These are phyloP conservation scores for grape (Vitis vinifera) DNA, from an alignment of 164 flowering plant genomes.

Conservation along the genomic window DNA sequence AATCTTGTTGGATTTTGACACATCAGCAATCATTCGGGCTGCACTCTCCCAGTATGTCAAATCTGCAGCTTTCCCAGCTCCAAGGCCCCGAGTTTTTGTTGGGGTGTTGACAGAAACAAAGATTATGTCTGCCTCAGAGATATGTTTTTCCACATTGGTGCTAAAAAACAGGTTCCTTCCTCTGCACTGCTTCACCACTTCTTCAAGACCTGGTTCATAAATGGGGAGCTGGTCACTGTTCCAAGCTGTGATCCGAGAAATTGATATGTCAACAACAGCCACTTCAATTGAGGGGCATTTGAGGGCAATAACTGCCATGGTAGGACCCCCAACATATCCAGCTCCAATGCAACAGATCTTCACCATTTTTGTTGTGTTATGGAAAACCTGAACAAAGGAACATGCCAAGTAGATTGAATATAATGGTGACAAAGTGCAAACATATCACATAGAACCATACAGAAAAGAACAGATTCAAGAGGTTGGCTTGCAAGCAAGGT, in stretches of 20 bases:
- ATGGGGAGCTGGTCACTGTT: slow-evolving; percentile 58
- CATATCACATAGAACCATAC: too few species aligned
- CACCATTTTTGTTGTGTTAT: slow-evolving; percentile 41
- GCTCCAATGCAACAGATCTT: slow-evolving; percentile 75
- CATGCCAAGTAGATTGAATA: neutral
- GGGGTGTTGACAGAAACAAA: slow-evolving; percentile 63
- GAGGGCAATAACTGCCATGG: slow-evolving; percentile 61
- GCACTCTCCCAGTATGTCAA: slow-evolving; percentile 67
- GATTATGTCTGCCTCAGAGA: slow-evolving; percentile 48
- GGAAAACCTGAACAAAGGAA: neutral
- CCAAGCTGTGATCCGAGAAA: slow-evolving; percentile 48
- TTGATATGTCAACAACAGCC: slow-evolving; percentile 54
- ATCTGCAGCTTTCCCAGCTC: slow-evolving; percentile 63
- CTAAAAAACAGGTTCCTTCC: slow-evolving; percentile 58
- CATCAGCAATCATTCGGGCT: slow-evolving; percentile 60
- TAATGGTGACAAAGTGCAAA: too few species aligned
- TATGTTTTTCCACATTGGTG: slow-evolving; percentile 50
- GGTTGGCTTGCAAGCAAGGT: too few species aligned
- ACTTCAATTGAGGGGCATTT: slow-evolving; percentile 54
- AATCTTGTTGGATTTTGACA: slow-evolving; percentile 48
- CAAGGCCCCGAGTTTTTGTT: slow-evolving; percentile 49
- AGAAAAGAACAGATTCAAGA: too few species aligned
- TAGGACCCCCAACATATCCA: slow-evolving; percentile 69
- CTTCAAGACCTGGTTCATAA: slow-evolving; percentile 61
- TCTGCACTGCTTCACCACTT: slow-evolving; percentile 52